These are phyloP conservation scores for Brassica nigra DNA, from an alignment of 345 rosid genomes.

Conservation along the genomic window DNA sequence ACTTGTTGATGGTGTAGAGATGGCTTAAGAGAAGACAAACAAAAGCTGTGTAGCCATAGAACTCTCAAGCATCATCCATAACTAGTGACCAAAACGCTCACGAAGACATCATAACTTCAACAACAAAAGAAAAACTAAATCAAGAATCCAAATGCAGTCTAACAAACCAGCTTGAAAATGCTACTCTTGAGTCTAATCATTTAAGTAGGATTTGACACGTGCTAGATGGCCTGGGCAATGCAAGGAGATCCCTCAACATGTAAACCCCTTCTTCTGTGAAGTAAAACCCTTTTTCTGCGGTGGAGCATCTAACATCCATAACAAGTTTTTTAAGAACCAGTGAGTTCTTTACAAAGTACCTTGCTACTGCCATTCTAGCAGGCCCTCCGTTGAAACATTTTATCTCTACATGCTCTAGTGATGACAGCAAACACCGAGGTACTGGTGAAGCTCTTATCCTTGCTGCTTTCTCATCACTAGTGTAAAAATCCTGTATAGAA, in stretches of 20 bases:
- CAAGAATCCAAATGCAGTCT: not conserved
- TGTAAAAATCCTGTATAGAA: not conserved
- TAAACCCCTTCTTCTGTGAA: not conserved
- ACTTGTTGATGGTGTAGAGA: not conserved
- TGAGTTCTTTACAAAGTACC: constrained; percentile 19
- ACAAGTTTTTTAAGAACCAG: constrained; percentile 13
- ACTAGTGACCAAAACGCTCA: not conserved
- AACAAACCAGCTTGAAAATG: not conserved
- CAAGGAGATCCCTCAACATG: constrained; percentile 23
- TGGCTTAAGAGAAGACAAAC: not conserved
- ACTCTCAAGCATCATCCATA: not conserved
- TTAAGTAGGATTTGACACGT: not conserved
- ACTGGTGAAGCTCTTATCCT: not conserved
- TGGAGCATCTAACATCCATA: not conserved
- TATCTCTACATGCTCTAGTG: constrained; percentile 30
- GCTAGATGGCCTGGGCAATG: constrained; percentile 21
- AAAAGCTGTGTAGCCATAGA: not conserved
- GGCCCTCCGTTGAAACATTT: not conserved
- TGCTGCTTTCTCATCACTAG: not conserved
- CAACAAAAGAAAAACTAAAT: not conserved
- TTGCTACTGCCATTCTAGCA: constrained; percentile 26
- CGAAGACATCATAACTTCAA: not conserved
- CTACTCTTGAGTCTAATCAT: not conserved
- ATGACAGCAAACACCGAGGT: constrained; percentile 26
- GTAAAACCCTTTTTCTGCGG: not conserved